These are phyloP conservation scores for Schwanniomyces pseudopolymorphus DNA, from an alignment of 805 yeast genomes.

Conservation along the genomic window DNA sequence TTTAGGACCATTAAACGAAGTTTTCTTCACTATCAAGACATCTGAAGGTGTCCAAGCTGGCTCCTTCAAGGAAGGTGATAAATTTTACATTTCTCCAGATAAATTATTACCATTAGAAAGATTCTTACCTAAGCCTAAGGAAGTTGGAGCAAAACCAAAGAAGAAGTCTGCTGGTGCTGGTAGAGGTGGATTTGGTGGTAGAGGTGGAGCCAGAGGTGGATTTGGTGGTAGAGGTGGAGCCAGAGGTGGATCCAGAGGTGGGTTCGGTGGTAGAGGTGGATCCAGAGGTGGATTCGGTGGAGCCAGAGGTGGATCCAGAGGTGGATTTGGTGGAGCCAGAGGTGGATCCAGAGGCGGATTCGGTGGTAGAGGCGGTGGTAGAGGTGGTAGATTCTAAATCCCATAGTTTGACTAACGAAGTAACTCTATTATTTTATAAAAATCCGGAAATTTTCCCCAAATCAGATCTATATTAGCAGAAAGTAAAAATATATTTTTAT, in stretches of 20 bases:
- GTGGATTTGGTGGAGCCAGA: conserved; percentile 34
- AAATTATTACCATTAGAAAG: conserved; percentile 94
- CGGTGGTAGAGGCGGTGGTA: conserved; percentile 40
- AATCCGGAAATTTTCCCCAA: neutral
- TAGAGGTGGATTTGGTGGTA: conserved; percentile 41
- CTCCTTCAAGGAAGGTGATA: conserved; percentile 93
- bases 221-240: conserved; percentile 42
- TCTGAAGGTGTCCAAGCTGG: conserved; percentile 93
- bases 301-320: too few relatives aligned
- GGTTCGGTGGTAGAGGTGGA: conserved; percentile 22
- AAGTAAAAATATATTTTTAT: neutral
- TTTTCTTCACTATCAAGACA: conserved; percentile 95
- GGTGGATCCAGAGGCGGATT: conserved; percentile 49
- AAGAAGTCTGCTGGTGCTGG: conserved; percentile 63
- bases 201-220: conserved; percentile 31
- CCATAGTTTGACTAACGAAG: neutral
- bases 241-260: conserved; percentile 41
- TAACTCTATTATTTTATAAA: neutral
- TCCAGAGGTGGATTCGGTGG: conserved; percentile 44
- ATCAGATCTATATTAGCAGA: neutral
- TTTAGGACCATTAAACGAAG: conserved; percentile 95
- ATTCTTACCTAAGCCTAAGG: conserved; percentile 95
- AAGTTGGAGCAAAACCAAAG: conserved; percentile 77
- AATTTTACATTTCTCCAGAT: conserved; percentile 93
- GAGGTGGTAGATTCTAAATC: conserved; percentile 21